Base-by-base conservation (phyloP, 75 land plant genomes). In the Pseudotsuga menziesii region DNA sequence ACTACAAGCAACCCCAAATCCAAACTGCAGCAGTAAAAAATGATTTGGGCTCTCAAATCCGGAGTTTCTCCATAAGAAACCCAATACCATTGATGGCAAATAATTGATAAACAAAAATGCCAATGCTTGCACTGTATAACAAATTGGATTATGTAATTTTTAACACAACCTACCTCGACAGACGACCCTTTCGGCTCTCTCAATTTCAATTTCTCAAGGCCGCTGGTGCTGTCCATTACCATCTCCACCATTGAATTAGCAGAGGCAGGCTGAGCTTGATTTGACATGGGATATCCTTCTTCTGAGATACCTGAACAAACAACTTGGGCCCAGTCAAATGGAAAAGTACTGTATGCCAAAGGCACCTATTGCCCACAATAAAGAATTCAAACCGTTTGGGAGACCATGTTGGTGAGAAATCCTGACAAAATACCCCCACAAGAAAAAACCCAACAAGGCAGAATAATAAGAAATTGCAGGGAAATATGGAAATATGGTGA, bases 201-300 rank as follows among this genome's bases (percentile, higher is more conserved):
- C 44, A 95, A 85, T 39, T 93, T 76, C 77, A 92, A 70, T 75
- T 88, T 92, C 58, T 92, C 93, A 84, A 90, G 88, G 75, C 95
- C 98, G 75, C 83, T 83, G 66, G 81, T 63, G 82, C 88, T 36
- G 36, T 67, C 71, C 71, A 6, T 67, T 67, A 35, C 71, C 27
- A 67, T 6, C 48, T 35, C 48, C 27, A 67, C 35, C 17, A 2
- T 67, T 6, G 71, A 41, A 67, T 39, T 36, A 67, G 22, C 44
- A 67, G 71, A 16, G 17, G 71, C 41, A 2, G 44, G 8, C 7
- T 67, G 44, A 35, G 44, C 14, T 20, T 67, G 44, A 67, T 67
- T 39, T 36, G 44, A 67, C 71, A 67, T 67, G 11, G 54, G 54
- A 48, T 48, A 48, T 48, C 54, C 54, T 48, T 48, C 11, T 48